Base-by-base conservation (phyloP, 2,329 filamentous ascomycete species). In the Trichoderma afroharzianum region DNA sequence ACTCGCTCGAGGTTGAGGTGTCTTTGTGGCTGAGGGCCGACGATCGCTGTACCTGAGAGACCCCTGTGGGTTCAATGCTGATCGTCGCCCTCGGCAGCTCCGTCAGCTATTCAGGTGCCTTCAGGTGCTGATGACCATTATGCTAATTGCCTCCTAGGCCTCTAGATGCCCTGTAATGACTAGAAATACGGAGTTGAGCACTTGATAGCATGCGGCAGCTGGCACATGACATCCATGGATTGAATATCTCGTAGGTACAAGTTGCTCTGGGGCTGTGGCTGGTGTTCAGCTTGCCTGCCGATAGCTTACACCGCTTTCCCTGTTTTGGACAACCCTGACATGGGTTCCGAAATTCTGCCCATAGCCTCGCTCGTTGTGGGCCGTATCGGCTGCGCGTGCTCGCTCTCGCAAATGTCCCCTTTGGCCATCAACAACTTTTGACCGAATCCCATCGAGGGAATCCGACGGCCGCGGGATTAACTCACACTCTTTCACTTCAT, bases 321-420 rank as follows among this genome's bases (percentile, higher is more conserved):
- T 8, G 5, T 69, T 69, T 30, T 30, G 61, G 61, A 63, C 64
- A 32, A 15, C 11, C 59, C 14, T 24, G 55, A 12, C 64, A 50
- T 18, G 53, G 58, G 50, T 64, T 30, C 30, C 21, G 36, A 58
- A 9, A 72, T 72, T 72, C 61, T 72, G 71, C 71, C 71, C 53
- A 36, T 55, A 69, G 71, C 71, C 66, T 72, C 53, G 66, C 43
- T 43, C 62, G 50, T 55, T 66, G 68, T 71, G 68, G 68, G 39
- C 36, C 59, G 39, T 64, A 14, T 43, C 36, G 57, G 57, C 57
- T 50, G 67, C 67, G 67, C 67, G 67, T 69, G 57, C 55, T 62
- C 30, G 64, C 66, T 68, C 47, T 62, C 43, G 63, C 28, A 28
- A 32, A 53, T 64, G 26, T 64, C 62, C 39, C 55, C 55, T 69